These are phyloP conservation scores for Lignosus rhinocerotis DNA, from an alignment of 1,284 basidiomycete genomes.

Conservation along the genomic window DNA sequence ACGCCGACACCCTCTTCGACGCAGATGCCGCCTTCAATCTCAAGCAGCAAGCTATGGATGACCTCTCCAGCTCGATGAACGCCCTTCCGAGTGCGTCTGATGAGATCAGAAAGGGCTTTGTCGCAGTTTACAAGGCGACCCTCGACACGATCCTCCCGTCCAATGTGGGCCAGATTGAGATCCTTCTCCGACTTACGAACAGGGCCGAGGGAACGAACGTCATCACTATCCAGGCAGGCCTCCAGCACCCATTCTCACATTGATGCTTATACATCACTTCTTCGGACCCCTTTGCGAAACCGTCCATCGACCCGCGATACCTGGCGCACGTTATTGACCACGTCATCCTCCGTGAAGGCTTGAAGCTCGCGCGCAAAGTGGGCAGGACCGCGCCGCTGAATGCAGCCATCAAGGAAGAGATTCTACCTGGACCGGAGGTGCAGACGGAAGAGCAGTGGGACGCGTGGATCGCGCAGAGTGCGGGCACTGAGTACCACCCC, in stretches of 20 bases:
- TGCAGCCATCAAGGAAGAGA: conserved; percentile 36
- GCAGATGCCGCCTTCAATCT: conserved; percentile 30
- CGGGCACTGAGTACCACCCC: conserved; percentile 56
- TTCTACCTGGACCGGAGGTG: conserved; percentile 41
- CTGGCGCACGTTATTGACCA: conserved; percentile 57
- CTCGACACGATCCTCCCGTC: conserved; percentile 44
- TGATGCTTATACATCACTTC: conserved; percentile 47
- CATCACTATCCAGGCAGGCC: conserved; percentile 62
- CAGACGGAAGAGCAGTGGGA: conserved; percentile 49
- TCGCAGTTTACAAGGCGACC: conserved; percentile 56
- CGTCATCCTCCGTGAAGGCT: conserved; percentile 54
- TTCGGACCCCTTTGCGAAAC: conserved; percentile 52
- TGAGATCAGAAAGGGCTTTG: conserved; percentile 62
- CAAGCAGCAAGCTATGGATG: conserved; percentile 35
- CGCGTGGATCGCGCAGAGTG: conserved; percentile 41
- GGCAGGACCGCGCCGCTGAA: conserved; percentile 42
- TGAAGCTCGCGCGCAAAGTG: conserved; percentile 51
- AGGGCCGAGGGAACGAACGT: conserved; percentile 27
- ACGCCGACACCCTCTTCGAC: conserved; percentile 51
- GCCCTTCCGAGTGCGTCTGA: conserved; percentile 46
- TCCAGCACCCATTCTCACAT: conserved; percentile 61
- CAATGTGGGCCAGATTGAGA: conserved; percentile 57
- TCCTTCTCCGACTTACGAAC: conserved; percentile 58
- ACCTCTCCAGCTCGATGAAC: conserved; percentile 37
- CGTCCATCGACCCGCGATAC: conserved; percentile 65